Conservation (phyloP, 148 eudicot genomes). For the Selenicereus undatus region DNA sequence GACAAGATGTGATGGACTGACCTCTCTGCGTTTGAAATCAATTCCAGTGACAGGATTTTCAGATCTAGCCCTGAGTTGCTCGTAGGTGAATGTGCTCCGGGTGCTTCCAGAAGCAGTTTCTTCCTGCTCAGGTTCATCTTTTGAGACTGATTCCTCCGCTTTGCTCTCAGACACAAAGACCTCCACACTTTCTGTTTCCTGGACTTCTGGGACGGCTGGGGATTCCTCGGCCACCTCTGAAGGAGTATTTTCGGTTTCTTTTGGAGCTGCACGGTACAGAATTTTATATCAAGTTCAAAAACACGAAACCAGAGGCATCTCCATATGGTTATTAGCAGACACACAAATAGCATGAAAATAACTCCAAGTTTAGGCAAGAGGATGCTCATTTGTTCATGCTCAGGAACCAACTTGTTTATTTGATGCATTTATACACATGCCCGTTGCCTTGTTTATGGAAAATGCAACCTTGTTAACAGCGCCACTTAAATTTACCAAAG, state of each 20-base stretch:
- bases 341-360: too few species aligned
- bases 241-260: slow-evolving; percentile 40
- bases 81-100: slow-evolving; percentile 72
- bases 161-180: slow-evolving; percentile 35
- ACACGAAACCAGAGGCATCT: not conserved
- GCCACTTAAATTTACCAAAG: too few species aligned
- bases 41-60: slow-evolving; percentile 89
- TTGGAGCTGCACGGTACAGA: slow-evolving; percentile 33
- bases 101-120: slow-evolving; percentile 51
- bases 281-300: not conserved
- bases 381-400: too few species aligned
- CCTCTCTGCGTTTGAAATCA: slow-evolving; percentile 98
- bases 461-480: too few species aligned
- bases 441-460: too few species aligned
- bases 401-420: too few species aligned
- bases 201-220: slow-evolving; percentile 41
- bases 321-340: not conserved
- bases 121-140: slow-evolving; percentile 49
- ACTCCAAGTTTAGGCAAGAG: not conserved
- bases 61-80: slow-evolving; percentile 73
- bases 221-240: slow-evolving; percentile 43
- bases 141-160: slow-evolving; percentile 45
- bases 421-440: too few species aligned
- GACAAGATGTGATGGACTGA: slow-evolving; percentile 37
- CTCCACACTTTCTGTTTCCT: slow-evolving; percentile 37